Percentiles rank a stretch among this genome's conserved stretches.
Conservation (phyloP, 768 basidiomycete genomes). For the Collybia sp. region DNA sequence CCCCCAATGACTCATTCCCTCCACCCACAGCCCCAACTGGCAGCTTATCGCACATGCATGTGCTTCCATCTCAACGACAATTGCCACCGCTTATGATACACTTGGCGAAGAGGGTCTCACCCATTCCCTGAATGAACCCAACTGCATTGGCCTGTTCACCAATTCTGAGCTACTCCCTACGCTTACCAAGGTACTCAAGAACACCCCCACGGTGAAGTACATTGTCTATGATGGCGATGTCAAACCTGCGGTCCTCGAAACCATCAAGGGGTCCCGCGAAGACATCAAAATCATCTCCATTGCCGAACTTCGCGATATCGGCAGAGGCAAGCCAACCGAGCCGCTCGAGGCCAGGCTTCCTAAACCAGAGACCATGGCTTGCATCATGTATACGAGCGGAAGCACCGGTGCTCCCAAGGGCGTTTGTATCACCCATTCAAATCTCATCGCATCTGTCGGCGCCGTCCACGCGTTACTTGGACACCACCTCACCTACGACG, state of each 20-base stretch:
- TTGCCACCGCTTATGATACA: constrained; percentile 96
- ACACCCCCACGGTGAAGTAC: constrained; percentile 71
- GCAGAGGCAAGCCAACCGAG: constrained; percentile 50
- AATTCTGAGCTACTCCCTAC: constrained; percentile 87
- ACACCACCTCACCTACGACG: constrained; percentile 54
- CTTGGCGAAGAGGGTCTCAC: constrained; percentile 85
- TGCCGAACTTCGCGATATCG: constrained; percentile 68
- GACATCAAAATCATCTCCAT: constrained; percentile 59
- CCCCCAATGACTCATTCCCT: constrained; percentile 2
- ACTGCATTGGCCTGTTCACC: constrained; percentile 83
- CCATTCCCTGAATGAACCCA: constrained; percentile 84
- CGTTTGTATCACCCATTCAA: constrained; percentile 82
- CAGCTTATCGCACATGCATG: constrained; percentile 85
- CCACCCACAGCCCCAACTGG: constrained; percentile 66
- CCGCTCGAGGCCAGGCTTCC: constrained; percentile 43
- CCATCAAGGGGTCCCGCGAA: constrained; percentile 51
- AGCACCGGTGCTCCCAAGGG: constrained; percentile 95
- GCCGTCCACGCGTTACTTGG: constrained; percentile 71
- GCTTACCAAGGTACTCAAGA: constrained; percentile 62
- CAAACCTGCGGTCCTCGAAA: constrained; percentile 45
- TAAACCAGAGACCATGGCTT: constrained; percentile 36
- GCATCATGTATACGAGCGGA: constrained; percentile 76
- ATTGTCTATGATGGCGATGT: constrained; percentile 86
- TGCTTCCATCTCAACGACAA: constrained; percentile 67
- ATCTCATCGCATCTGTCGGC: constrained; percentile 84